A percentile compares a stretch with the other conserved stretches of the same genome.
phyloP scores from a whole-genome alignment of 1,284 basidiomycete species.

The Somion occarium region DNA sequence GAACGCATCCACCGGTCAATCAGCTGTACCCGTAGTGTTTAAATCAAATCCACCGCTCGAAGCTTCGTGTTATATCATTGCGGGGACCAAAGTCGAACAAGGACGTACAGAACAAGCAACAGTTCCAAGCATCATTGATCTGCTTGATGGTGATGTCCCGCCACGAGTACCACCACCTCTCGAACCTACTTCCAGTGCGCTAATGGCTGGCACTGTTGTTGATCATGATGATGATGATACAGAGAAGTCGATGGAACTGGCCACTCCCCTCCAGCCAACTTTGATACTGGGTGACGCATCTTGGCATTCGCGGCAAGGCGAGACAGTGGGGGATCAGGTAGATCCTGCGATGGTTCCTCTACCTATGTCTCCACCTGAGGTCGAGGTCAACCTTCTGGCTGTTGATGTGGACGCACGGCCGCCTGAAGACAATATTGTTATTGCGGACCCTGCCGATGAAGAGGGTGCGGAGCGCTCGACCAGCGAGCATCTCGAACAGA shows the following conservation, averaged over 20 bases:
- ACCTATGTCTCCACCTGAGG: neutral
- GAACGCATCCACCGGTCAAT: no score
- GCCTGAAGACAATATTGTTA: neutral
- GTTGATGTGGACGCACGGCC: neutral
- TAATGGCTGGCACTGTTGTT: neutral
- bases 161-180: neutral
- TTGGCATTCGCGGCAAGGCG: neutral
- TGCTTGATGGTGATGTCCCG: neutral
- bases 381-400: neutral
- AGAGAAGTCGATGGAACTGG: constrained; percentile 54
- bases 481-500: neutral
- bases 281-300: constrained; percentile 15
- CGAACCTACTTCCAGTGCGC: neutral
- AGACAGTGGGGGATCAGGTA: neutral
- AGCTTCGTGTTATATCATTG: no score
- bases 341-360: neutral
- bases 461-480: neutral
- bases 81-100: no score
- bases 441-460: constrained; percentile 1
- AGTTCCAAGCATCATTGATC: neutral
- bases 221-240: neutral
- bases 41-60: no score
- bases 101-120: no score
- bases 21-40: no score
- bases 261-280: constrained; percentile 47